A percentile compares a stretch with the other conserved stretches of the same genome.
These are phyloP conservation scores for Arthrinium puccinioides DNA, from an alignment of 2,329 filamentous ascomycete species.

Conservation along the genomic window DNA sequence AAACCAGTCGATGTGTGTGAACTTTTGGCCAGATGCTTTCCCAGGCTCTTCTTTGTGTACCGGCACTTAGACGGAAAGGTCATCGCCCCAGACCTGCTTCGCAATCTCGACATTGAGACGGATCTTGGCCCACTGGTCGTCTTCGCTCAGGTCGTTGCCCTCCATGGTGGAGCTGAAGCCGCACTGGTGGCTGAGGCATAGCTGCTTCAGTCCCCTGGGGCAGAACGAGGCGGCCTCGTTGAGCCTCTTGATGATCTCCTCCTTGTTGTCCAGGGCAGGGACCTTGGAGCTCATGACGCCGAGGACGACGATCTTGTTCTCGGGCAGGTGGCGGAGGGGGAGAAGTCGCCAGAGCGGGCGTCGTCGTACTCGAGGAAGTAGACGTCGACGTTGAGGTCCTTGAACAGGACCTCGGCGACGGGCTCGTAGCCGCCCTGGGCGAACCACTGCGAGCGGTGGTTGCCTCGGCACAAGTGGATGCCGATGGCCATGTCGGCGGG, in stretches of 20 bases:
- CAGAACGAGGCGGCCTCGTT: constrained; percentile 38
- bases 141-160: constrained; percentile 47
- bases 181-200: constrained; percentile 50
- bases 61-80: constrained; percentile 19
- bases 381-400: constrained; percentile 47
- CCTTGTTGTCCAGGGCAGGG: constrained; percentile 44
- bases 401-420: constrained; percentile 49
- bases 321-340: constrained; percentile 46
- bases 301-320: constrained; percentile 46
- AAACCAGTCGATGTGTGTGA: neutral
- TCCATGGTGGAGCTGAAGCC: constrained; percentile 50
- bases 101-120: constrained; percentile 47
- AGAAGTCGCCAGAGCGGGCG: constrained; percentile 47
- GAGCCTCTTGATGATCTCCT: constrained; percentile 29
- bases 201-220: constrained; percentile 44
- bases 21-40: too few species aligned
- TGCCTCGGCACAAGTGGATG: constrained; percentile 50
- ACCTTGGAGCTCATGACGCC: constrained; percentile 51
- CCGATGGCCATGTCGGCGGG: constrained; percentile 47
- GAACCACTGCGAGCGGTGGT: constrained; percentile 51
- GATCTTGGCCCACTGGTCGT: constrained; percentile 52
- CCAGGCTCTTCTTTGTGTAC: too few species aligned
- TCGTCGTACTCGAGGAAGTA: constrained; percentile 56
- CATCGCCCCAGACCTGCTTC: constrained; percentile 47
- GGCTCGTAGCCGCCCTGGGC: constrained; percentile 51